Percentiles rank a stretch among this genome's conserved stretches.
Conservation (phyloP, 164 flowering plant genomes). For the Stephania japonica region DNA sequence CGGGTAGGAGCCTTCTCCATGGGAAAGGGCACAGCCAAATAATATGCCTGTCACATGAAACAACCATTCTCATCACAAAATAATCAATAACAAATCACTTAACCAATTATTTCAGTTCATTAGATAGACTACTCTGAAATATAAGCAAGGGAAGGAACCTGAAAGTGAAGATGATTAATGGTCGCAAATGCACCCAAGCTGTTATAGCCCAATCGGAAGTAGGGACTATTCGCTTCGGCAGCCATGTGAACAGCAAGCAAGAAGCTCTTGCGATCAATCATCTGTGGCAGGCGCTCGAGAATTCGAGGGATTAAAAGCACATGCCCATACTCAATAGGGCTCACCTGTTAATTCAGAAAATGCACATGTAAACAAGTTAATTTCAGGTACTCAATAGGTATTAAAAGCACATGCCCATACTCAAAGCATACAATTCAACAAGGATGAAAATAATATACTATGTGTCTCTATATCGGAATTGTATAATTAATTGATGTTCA, state of each 20-base stretch:
- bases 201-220: constrained; percentile 83
- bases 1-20: constrained; percentile 61
- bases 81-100: constrained; percentile 25
- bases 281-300: constrained; percentile 68
- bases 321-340: constrained; percentile 93
- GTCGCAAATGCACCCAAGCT: constrained; percentile 98
- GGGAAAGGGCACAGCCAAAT: constrained; percentile 54
- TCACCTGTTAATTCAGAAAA: constrained; percentile 43
- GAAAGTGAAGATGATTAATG: constrained; percentile 90
- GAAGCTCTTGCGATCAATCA: constrained; percentile 67
- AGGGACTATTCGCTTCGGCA: constrained; percentile 63
- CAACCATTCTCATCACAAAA: constrained; percentile 30
- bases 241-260: constrained; percentile 83
- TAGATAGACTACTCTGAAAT: constrained; percentile 51
- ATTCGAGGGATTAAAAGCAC: constrained; percentile 77
- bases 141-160: constrained; percentile 45
- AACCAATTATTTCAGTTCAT: constrained; percentile 23
- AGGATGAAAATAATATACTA: constrained; percentile 17
- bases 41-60: constrained; percentile 69
- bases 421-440: constrained; percentile 12
- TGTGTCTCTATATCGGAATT: not conserved
- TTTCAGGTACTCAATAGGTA: too few relatives aligned
- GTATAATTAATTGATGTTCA: not conserved
- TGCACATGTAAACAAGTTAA: constrained; percentile 33
- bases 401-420: too few relatives aligned